These are phyloP conservation scores for Friedmanniomyces endolithicus DNA, from an alignment of 495 filamentous ascomycete genomes.

Conservation along the genomic window DNA sequence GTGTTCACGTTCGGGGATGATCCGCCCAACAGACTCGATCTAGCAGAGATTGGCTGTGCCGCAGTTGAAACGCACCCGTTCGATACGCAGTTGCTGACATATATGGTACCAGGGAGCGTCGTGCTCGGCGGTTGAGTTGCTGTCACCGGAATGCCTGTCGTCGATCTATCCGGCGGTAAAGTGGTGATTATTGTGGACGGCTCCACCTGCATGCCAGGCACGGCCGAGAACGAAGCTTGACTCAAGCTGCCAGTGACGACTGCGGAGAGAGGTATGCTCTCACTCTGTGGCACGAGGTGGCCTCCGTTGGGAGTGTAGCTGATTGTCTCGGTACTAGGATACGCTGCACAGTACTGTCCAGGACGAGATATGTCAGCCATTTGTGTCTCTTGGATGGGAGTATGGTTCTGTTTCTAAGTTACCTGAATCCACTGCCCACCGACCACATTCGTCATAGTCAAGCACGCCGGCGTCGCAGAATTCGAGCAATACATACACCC, in stretches of 20 bases:
- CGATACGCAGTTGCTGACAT: not conserved
- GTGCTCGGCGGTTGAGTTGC: not conserved
- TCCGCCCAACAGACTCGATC: not conserved
- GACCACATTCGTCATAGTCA: not conserved
- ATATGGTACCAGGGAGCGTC: not conserved
- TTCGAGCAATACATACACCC: constrained; percentile 12
- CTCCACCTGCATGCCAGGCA: not conserved
- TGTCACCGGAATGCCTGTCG: not conserved
- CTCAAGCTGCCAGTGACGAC: not conserved
- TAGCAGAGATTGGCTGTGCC: not conserved
- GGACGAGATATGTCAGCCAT: too few relatives aligned
- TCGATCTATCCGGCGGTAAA: not conserved
- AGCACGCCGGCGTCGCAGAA: not conserved
- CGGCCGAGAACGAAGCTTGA: not conserved
- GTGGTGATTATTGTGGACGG: not conserved
- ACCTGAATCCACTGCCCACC: not conserved
- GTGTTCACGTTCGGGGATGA: not conserved
- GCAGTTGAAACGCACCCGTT: not conserved
- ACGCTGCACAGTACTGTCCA: not conserved
- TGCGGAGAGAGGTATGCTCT: not conserved
- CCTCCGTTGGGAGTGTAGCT: not conserved
- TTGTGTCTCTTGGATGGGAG: too few relatives aligned
- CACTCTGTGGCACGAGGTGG: not conserved
- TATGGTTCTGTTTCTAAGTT: too few relatives aligned
- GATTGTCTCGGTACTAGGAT: not conserved